Evolutionary conservation across 371 early-diverging fungal species (phyloP), one percentile per base, ranked within the genome.

Genomic region (Batkoa obscura): DNA sequence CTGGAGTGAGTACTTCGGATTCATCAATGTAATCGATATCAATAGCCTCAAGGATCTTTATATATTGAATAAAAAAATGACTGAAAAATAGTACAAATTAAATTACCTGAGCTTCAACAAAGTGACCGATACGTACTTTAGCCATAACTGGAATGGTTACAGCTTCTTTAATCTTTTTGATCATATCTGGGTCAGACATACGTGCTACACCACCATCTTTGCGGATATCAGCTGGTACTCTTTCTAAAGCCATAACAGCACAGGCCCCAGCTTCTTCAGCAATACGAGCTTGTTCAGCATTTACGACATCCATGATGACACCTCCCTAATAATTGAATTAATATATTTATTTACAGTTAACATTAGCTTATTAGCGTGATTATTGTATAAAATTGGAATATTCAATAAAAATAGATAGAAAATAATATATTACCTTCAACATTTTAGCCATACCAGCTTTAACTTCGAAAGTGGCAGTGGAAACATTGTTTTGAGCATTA

Each of bases 91-190:
- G 47, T 4, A 41, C 46, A 23, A 23, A 23, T 23, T 23, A 23
- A 23, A 39, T 62, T 64, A 71, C 73, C 67, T 73, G 74, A 35
- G 94, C 97, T 70, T 96, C 97, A 60, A 96, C 94, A 77, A 94
- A 86, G 80, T 96, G 97, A 55, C 97, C 97, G 62, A 96, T 94
- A 64, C 97, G 86, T 70, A 86, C 90, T 76, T 94, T 94, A 69
- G 94, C 97, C 94, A 96, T 94, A 60, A 96, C 94, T 35, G 97
- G 97, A 68, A 96, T 92, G 35, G 93, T 86, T 57, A 96, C 97
- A 38, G 94, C 92, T 38, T 69, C 81, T 60, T 82, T 84, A 71
- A 96, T 96, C 66, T 87, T 89, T 70, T 81, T 85, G 78, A 96
- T 96, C 88, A 94, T 90, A 68, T 79, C 72, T 62, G 97, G 97